Conservation (phyloP, 768 basidiomycete genomes). For the Suillus alpinus region DNA sequence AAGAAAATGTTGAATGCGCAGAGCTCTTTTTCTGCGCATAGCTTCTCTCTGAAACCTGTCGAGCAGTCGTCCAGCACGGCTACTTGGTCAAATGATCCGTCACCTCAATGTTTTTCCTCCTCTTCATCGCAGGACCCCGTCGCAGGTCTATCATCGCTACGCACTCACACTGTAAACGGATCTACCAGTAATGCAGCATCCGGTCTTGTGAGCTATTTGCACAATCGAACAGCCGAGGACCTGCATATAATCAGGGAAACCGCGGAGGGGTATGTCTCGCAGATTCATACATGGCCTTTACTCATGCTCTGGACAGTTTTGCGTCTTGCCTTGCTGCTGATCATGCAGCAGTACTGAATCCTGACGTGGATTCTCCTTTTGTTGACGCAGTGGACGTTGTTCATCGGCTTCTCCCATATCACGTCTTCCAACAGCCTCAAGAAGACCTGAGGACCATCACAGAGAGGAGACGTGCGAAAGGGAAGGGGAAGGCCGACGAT, state of each 20-base stretch:
- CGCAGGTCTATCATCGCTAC: slow-evolving; percentile 27
- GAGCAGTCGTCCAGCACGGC: slow-evolving; percentile 5
- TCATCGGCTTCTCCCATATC: slow-evolving; percentile 74
- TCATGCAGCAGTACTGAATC: slow-evolving; percentile 56
- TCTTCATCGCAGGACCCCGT: slow-evolving; percentile 8
- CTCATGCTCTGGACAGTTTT: slow-evolving; percentile 42
- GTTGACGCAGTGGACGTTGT: slow-evolving; percentile 58
- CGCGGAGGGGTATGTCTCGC: slow-evolving; percentile 45
- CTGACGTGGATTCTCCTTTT: slow-evolving; percentile 73
- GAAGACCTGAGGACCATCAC: slow-evolving; percentile 51
- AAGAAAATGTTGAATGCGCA: slow-evolving; percentile 31
- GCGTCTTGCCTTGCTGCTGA: slow-evolving; percentile 56
- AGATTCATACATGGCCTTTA: background rate
- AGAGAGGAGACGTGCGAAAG: slow-evolving; percentile 39
- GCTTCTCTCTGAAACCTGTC: slow-evolving; percentile 20
- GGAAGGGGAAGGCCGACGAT: slow-evolving; percentile 57
- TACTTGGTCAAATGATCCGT: background rate
- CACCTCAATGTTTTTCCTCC: slow-evolving; percentile 8
- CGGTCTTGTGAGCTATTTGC: slow-evolving; percentile 20
- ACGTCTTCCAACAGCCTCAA: slow-evolving; percentile 72
- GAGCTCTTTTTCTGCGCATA: slow-evolving; percentile 28
- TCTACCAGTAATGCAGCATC: slow-evolving; percentile 22
- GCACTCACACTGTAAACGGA: slow-evolving; percentile 8
- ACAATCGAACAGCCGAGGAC: slow-evolving; percentile 51
- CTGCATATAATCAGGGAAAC: slow-evolving; percentile 43